phyloP scores from a whole-genome alignment of 140 eudicot genomes.

The Cichorium intybus region DNA sequence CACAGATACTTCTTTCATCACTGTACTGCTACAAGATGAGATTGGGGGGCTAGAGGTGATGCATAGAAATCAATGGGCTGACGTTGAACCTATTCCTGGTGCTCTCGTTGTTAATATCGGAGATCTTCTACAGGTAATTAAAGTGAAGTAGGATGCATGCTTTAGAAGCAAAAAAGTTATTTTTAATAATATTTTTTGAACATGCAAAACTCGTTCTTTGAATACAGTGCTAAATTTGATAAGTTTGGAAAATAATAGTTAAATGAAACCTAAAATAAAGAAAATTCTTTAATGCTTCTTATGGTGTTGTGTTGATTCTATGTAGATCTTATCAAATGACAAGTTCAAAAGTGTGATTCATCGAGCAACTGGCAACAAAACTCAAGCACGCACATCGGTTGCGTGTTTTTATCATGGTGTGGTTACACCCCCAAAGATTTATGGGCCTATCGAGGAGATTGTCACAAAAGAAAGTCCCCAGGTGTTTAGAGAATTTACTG shows the following conservation, averaged over 20 bases:
- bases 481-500: conserved; percentile 20
- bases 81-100: conserved; percentile 39
- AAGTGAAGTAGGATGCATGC: background rate
- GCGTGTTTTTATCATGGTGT: conserved; percentile 49
- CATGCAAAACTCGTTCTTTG: background rate
- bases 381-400: conserved; percentile 54
- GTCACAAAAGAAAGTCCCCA: conserved; percentile 36
- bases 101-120: conserved; percentile 60
- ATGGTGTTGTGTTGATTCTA: background rate
- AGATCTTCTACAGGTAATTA: conserved; percentile 55
- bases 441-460: conserved; percentile 54
- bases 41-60: conserved; percentile 65
- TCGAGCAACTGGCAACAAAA: conserved; percentile 40
- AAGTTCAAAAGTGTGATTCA: conserved; percentile 56
- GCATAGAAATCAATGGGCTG: conserved; percentile 42
- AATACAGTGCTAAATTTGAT: background rate
- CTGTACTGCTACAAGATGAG: conserved; percentile 58
- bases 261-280: background rate
- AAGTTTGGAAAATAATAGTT: background rate
- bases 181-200: background rate
- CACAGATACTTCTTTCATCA: conserved; percentile 49
- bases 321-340: conserved; percentile 54
- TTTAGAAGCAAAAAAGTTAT: background rate
- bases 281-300: background rate
- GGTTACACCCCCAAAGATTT: conserved; percentile 21